Evolutionary conservation across 139 green algal species (phyloP), one percentile per base, ranked within the genome.

Genomic region (Picochlorum costavermella): DNA sequence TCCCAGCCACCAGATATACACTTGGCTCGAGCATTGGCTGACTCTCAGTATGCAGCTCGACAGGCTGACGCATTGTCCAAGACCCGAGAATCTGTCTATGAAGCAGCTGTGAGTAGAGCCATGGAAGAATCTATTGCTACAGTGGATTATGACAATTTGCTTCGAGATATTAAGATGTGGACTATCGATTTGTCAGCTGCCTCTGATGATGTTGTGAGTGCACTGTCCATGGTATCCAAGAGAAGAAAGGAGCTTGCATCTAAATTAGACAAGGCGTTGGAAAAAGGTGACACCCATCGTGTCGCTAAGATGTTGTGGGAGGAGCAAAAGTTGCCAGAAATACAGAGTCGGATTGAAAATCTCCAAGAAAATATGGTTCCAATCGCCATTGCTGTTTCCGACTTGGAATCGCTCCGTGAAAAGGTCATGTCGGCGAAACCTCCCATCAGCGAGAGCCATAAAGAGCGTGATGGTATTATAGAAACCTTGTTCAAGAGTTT

Each of bases 161-260:
- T 77, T 31, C 65, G 71, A 6, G 71, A 77, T 45, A 65, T 77
- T 25, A 58, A 65, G 29, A 50, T 73, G 26, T 77, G 71, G 71
- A 48, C 67, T 2, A 60, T 46, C 3, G 71, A 77, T 48, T 26
- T 77, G 51, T 37, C 45, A 12, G 71, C 49, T 6, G 36, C 71
- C 1, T 23, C 30, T 28, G 69, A 49, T 25, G 69, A 65, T 28
- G 46, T 68, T 58, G 12, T 45, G 50, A 59, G 43, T 31, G 70
- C 70, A 40, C 28, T 50, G n/a, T 17, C n/a, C 13, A 40, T 58
- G 29, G 13, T 44, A 43, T 28, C 23, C 8, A 44, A 46, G 40
- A 30, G 23, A 49, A 17, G 50, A 17, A 60, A 25, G 9, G 50
- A 49, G 26, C 13, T 20, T 30, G 23, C 33, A 16, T 28, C 20